Conservation (phyloP, 768 basidiomycete genomes). For the Tulasnella sp. region DNA sequence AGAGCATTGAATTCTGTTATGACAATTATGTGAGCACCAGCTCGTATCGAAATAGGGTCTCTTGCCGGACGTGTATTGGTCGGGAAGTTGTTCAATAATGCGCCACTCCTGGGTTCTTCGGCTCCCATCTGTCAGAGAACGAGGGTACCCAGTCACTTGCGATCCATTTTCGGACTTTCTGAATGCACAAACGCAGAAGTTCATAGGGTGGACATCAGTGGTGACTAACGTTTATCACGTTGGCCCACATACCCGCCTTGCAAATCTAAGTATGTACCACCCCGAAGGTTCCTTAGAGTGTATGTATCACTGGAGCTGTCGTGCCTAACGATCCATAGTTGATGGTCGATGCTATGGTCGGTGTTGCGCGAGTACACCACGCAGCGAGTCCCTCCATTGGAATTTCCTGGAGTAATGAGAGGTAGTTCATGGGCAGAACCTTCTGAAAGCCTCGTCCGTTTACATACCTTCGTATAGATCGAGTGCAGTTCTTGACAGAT, state of each 20-base stretch:
- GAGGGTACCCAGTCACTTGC: background rate
- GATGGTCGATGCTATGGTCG: background rate
- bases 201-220: too few relatives aligned
- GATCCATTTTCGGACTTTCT: background rate
- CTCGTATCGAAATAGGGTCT: background rate
- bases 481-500: background rate
- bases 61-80: background rate
- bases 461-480: background rate
- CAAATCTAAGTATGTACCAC: background rate
- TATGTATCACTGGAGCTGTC: background rate
- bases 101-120: background rate
- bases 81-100: background rate
- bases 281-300: background rate
- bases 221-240: too few relatives aligned
- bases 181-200: too few relatives aligned
- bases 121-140: background rate
- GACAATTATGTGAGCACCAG: background rate
- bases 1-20: background rate
- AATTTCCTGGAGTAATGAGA: background rate
- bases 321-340: background rate
- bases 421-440: too few relatives aligned
- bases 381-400: background rate
- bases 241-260: background rate
- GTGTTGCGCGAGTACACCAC: background rate
- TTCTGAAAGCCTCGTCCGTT: too few relatives aligned